These are phyloP conservation scores for Hygrocybe punicea DNA, from an alignment of 768 basidiomycete genomes.

Conservation along the genomic window DNA sequence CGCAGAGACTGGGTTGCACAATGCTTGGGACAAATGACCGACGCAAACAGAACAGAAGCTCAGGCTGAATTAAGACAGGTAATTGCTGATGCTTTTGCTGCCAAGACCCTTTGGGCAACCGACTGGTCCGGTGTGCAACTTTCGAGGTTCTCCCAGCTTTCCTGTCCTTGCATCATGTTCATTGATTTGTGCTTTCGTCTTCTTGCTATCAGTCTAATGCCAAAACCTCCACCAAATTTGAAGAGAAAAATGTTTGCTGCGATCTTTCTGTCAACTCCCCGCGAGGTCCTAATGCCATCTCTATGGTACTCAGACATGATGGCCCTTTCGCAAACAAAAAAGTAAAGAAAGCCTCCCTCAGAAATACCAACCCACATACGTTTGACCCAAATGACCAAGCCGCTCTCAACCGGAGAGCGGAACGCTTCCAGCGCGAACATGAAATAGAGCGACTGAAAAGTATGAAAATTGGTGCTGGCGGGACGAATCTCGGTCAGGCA, in stretches of 20 bases:
- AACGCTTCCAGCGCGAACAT: constrained; percentile 88
- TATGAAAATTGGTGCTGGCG: constrained; percentile 29
- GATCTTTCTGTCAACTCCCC: constrained; percentile 6
- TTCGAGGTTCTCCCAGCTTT: constrained; percentile 55
- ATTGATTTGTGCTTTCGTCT: constrained; percentile 2
- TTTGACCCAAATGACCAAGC: constrained; percentile 64
- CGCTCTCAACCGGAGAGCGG: constrained; percentile 71
- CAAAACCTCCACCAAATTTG: constrained; percentile 54
- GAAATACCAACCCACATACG: constrained; percentile 37
- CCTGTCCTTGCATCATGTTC: constrained; percentile 19
- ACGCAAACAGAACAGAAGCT: constrained; percentile 80
- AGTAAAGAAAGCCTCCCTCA: constrained; percentile 57
- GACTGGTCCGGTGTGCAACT: constrained; percentile 90
- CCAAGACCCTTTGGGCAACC: constrained; percentile 84
- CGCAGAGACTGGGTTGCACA: constrained; percentile 91
- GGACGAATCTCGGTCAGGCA: constrained; percentile 31
- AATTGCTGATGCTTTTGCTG: constrained; percentile 88
- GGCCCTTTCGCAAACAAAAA: constrained; percentile 44
- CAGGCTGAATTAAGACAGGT: constrained; percentile 94
- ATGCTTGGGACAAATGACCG: constrained; percentile 88
- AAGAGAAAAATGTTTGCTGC: constrained; percentile 76
- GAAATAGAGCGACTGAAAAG: constrained; percentile 73
- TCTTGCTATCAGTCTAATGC: constrained; percentile 46
- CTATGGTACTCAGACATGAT: constrained; percentile 36
- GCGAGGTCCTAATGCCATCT: neutral